Evolutionary conservation across 2,329 filamentous ascomycete species (phyloP), one percentile per base, ranked within the genome.

Genomic region (Clonostachys rhizophaga): DNA sequence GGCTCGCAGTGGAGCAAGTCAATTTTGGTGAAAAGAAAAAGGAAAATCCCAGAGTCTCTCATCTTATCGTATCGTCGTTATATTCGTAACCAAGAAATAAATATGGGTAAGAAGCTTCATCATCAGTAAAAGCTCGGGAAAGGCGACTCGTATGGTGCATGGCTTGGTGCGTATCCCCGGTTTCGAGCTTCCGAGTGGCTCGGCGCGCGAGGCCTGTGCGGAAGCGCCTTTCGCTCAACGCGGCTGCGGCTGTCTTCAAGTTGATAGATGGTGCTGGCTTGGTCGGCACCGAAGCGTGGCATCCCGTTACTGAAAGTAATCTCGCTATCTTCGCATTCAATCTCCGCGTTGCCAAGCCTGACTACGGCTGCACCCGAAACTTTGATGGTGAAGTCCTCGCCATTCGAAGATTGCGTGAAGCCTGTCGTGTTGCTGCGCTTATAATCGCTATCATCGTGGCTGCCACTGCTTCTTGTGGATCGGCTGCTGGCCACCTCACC

Each of bases 371-470:
- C 69, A 12, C 78, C 78, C 20, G 72, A 76, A 42, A 85, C 70
- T 53, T 79, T 79, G 60, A 85, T 83, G 14, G 79, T 84, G 48
- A 83, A 69, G 50, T 83, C 79, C 36, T 84, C 79, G 47, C 79
- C 74, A 45, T 74, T 71, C 5, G 63, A 68, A 8, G 76, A 79
- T 34, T 76, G 69, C 5, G 81, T 85, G 10, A 81, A 79, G 39
- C 78, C 74, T 12, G 81, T 84, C 0, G 81, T 81, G 30, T 78
- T 78, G 46, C 80, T 84, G 52, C 78, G 76, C 53, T 74, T 75
- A 61, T 76, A 83, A 47, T 84, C 81, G 62, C 81, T 84, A 48
- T 84, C 81, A 54, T 84, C 82, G 40, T 72, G 79, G 58, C 81
- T 84, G 18, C 63, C 74, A 52, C 73, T 82, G 69, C 76, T 83